phyloP scores from a whole-genome alignment of 2,329 filamentous ascomycete species.

The Aspergillus sp. region DNA sequence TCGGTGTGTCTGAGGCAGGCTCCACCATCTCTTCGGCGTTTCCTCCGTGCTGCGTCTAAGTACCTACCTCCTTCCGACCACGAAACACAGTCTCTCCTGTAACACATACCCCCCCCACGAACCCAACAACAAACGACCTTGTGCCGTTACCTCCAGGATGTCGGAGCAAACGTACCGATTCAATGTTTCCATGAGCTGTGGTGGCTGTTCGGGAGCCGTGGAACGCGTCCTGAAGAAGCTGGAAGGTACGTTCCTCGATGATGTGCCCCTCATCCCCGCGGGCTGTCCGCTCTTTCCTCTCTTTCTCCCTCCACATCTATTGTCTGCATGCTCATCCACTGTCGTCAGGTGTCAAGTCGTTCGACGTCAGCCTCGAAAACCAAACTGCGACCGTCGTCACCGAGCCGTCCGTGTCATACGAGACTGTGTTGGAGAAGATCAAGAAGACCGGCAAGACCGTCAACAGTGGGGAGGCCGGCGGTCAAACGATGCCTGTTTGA shows the following conservation, averaged over 20 bases:
- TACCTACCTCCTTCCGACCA: too few relatives aligned
- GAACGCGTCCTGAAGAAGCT: slow-evolving; percentile 90
- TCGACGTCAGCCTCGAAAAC: slow-evolving; percentile 80
- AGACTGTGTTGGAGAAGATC: slow-evolving; percentile 81
- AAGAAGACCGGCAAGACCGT: slow-evolving; percentile 95
- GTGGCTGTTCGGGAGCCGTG: slow-evolving; percentile 92
- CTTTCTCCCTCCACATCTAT: background rate
- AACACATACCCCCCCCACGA: background rate
- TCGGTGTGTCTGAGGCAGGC: too few relatives aligned
- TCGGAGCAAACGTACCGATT: slow-evolving; percentile 90
- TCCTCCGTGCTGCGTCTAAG: too few relatives aligned
- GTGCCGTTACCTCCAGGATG: slow-evolving; percentile 40
- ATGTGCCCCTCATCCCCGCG: slow-evolving; percentile 1
- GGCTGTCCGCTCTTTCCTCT: background rate
- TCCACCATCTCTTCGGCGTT: too few relatives aligned
- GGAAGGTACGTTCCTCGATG: slow-evolving; percentile 60
- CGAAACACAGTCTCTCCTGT: background rate
- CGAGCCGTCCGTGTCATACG: slow-evolving; percentile 67
- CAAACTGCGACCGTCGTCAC: slow-evolving; percentile 79
- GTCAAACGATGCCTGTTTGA: slow-evolving; percentile 36
- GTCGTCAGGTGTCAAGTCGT: slow-evolving; percentile 72
- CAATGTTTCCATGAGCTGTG: slow-evolving; percentile 89
- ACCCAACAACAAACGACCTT: background rate
- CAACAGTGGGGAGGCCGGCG: slow-evolving; percentile 58
- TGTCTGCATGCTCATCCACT: background rate